Evolutionary conservation across 176 grass and related monocot genomes (phyloP).

Genomic region (Thalia dealbata): DNA sequence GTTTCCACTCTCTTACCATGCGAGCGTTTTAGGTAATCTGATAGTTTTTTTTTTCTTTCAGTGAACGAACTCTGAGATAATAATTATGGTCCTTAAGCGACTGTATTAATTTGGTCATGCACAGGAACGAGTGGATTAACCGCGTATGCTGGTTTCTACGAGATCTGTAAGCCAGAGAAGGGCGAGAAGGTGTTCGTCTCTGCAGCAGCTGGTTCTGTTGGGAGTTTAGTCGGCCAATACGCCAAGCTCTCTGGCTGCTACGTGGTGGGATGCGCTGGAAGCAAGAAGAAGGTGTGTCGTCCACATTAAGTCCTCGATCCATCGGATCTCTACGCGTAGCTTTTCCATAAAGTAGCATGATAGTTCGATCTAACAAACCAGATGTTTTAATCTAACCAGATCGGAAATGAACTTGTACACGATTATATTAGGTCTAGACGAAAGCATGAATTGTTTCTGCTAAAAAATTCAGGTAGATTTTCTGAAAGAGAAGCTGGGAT

Average conservation of each 20-base stretch:
- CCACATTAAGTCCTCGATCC: too few relatives aligned
- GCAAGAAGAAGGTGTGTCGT: not conserved
- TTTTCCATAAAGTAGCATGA: too few relatives aligned
- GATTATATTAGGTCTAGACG: too few relatives aligned
- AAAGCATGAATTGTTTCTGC: too few relatives aligned
- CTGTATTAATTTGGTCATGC: too few relatives aligned
- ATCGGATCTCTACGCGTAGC: too few relatives aligned
- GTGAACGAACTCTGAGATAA: too few relatives aligned
- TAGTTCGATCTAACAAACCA: too few relatives aligned
- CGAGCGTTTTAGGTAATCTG: constrained; percentile 7
- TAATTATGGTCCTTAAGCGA: too few relatives aligned
- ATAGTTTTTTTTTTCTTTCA: too few relatives aligned
- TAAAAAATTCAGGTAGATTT: constrained; percentile 5
- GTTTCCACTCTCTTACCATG: constrained; percentile 29
- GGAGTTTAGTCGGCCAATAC: constrained; percentile 13
- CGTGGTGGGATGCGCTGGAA: not conserved
- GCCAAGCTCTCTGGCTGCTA: not conserved
- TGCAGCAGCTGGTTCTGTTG: constrained; percentile 12
- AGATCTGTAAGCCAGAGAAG: not conserved
- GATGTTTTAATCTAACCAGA: too few relatives aligned
- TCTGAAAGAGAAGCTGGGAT: not conserved
- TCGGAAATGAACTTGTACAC: too few relatives aligned
- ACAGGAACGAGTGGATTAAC: constrained; percentile 28
- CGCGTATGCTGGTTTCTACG: constrained; percentile 15
- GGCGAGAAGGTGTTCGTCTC: constrained; percentile 1